These are phyloP conservation scores for Colletotrichum viniferum DNA, from an alignment of 2,329 filamentous ascomycete genomes.

Conservation along the genomic window DNA sequence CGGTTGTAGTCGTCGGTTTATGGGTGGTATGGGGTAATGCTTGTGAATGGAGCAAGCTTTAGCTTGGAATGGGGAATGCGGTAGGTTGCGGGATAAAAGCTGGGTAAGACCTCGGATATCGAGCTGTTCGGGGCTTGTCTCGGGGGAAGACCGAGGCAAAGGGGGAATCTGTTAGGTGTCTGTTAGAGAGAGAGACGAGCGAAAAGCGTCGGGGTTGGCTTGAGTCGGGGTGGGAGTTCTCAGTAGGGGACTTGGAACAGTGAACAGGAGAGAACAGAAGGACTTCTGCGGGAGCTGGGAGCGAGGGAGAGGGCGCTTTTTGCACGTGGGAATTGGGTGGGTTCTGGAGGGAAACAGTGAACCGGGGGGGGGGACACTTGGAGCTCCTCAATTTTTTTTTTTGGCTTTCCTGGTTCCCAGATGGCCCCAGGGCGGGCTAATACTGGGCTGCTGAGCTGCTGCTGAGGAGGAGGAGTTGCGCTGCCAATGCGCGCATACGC, in stretches of 20 bases:
- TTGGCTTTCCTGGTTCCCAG: background rate
- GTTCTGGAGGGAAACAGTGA: constrained; percentile 13
- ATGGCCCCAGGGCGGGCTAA: background rate
- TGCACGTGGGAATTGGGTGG: constrained; percentile 21
- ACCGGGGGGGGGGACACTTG: background rate
- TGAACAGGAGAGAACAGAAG: background rate
- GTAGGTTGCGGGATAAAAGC: constrained; percentile 17
- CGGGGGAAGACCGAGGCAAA: constrained; percentile 14
- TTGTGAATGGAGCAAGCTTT: background rate
- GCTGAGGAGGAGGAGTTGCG: background rate
- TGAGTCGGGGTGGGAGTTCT: background rate
- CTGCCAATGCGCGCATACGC: background rate
- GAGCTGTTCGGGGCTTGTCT: constrained; percentile 15
- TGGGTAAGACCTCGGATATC: constrained; percentile 20
- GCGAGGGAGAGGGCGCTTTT: constrained; percentile 20
- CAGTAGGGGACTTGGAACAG: background rate
- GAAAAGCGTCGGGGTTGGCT: constrained; percentile 1
- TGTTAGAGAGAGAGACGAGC: background rate
- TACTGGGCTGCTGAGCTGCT: constrained; percentile 1
- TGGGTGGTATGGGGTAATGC: constrained; percentile 15
- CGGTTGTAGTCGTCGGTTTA: constrained; percentile 16
- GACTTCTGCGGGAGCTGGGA: background rate
- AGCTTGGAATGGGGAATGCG: constrained; percentile 11
- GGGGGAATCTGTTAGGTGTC: background rate
- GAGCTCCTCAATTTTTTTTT: constrained; percentile 17